These are phyloP conservation scores for Solanum neorickii DNA, from an alignment of 257 asterid genomes.

Conservation along the genomic window DNA sequence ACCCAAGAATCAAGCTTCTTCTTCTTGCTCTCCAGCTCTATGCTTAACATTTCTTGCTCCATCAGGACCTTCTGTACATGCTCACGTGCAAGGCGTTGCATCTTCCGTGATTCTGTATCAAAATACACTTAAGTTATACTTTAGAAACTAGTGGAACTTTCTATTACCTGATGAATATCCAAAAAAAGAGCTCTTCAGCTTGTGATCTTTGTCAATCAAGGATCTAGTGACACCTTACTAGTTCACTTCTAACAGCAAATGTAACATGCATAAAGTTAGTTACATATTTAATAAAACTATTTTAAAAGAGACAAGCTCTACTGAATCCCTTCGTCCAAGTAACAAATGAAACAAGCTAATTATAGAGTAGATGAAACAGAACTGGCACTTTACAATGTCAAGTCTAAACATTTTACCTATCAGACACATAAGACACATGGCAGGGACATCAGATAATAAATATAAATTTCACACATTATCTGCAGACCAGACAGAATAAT, in stretches of 20 bases:
- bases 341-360: neutral
- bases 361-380: neutral
- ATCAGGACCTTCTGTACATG: slow-evolving; percentile 51
- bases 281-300: neutral
- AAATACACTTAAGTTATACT: neutral
- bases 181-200: neutral
- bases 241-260: neutral
- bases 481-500: neutral
- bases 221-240: neutral
- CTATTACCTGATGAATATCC: neutral
- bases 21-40: slow-evolving; percentile 58
- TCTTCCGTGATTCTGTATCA: slow-evolving; percentile 55
- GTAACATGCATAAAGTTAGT: neutral
- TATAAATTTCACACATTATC: neutral
- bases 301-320: neutral
- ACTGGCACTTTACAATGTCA: neutral
- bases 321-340: neutral
- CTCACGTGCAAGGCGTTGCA: slow-evolving; percentile 67
- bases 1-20: slow-evolving; percentile 60
- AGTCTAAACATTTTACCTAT: neutral
- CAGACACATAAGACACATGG: neutral
- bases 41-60: slow-evolving; percentile 60
- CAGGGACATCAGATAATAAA: neutral
- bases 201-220: neutral
- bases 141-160: neutral